Percentiles rank a stretch among this genome's conserved stretches.
Conservation (phyloP, 2,329 filamentous ascomycete genomes). For the Penicillium sclerotigenum region DNA sequence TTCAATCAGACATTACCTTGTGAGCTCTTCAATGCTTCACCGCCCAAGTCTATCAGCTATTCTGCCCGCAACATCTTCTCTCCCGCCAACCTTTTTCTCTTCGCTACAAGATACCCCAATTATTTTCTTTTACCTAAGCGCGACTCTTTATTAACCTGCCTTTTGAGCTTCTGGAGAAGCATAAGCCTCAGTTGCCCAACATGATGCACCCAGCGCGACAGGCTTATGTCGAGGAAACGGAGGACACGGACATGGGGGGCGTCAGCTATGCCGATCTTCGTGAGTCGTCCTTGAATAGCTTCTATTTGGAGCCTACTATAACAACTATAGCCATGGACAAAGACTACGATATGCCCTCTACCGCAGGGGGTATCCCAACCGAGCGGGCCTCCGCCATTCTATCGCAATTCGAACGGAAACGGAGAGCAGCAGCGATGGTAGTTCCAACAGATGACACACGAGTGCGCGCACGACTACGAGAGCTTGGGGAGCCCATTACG, state of each 20-base stretch:
- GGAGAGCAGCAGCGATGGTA: conserved; percentile 79
- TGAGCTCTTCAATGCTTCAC: neutral
- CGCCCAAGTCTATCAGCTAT: conserved; percentile 20
- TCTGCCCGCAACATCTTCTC: conserved; percentile 20
- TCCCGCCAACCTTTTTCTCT: neutral
- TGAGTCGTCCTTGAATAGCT: conserved; percentile 42
- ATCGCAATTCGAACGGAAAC: conserved; percentile 86
- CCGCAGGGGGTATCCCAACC: conserved; percentile 63
- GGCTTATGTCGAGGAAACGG: conserved; percentile 86
- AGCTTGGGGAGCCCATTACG: conserved; percentile 89
- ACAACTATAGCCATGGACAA: conserved; percentile 62
- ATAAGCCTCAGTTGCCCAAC: conserved; percentile 25
- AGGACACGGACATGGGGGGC: conserved; percentile 58
- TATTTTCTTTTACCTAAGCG: neutral
- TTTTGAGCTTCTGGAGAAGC: conserved; percentile 7
- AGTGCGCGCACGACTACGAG: conserved; percentile 75
- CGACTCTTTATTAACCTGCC: neutral
- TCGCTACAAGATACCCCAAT: neutral
- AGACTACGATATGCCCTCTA: conserved; percentile 75
- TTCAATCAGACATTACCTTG: neutral
- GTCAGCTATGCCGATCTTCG: conserved; percentile 63
- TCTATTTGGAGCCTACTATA: conserved; percentile 3
- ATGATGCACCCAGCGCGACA: conserved; percentile 83
- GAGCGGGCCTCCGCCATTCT: conserved; percentile 83
- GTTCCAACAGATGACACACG: conserved; percentile 92